phyloP scores from a whole-genome alignment of 164 flowering plant species.

The Stephania japonica region DNA sequence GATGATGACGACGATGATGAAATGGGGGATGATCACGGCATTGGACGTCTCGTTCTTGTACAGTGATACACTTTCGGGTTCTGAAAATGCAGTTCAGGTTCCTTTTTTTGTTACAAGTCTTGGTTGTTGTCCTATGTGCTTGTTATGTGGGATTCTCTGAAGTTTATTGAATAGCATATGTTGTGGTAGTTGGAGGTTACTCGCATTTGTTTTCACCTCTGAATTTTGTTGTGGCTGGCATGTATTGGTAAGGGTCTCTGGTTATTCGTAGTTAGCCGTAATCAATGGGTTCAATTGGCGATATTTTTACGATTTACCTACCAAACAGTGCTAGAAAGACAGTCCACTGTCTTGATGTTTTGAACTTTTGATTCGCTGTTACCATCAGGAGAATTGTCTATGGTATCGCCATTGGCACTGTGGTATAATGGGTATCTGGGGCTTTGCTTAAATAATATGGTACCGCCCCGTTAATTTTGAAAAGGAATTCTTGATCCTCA shows the following conservation, averaged over 20 bases:
- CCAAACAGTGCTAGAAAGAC: background rate
- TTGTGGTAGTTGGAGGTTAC: background rate
- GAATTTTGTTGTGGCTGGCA: background rate
- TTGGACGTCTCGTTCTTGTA: constrained; percentile 54
- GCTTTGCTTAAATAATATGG: background rate
- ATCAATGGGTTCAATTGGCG: no score
- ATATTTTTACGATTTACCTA: background rate
- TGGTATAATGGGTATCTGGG: background rate
- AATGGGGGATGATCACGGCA: constrained; percentile 14
- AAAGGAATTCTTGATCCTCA: background rate
- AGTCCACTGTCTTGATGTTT: background rate
- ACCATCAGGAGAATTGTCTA: background rate
- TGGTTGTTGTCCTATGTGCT: constrained; percentile 10
- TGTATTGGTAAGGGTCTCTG: no score
- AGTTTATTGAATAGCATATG: constrained; percentile 6
- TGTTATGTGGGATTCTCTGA: constrained; percentile 9
- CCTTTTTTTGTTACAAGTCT: background rate
- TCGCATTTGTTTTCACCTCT: background rate
- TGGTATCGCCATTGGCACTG: background rate
- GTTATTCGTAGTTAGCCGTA: no score
- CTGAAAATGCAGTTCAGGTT: background rate
- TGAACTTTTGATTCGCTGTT: background rate
- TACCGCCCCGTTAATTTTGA: background rate
- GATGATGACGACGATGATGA: constrained; percentile 16
- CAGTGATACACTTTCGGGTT: constrained; percentile 28